These are phyloP conservation scores for Ganoderma lucidum DNA, from an alignment of 1,284 basidiomycete species.

Conservation along the genomic window DNA sequence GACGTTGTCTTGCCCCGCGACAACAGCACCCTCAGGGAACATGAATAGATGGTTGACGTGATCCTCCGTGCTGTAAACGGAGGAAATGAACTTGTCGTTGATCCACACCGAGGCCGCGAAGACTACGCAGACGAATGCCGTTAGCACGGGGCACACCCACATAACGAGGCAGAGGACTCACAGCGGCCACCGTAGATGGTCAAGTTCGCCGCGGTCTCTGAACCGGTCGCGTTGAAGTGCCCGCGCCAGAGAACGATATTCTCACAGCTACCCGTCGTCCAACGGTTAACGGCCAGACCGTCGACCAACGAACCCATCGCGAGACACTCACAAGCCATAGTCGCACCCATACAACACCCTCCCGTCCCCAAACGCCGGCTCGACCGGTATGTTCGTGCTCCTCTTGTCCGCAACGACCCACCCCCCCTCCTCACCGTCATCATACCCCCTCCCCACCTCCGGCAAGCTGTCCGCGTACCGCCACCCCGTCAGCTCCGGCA, in stretches of 20 bases:
- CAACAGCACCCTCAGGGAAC: constrained; percentile 65
- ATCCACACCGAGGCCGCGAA: constrained; percentile 85
- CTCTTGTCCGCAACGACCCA: constrained; percentile 77
- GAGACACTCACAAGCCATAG: constrained; percentile 72
- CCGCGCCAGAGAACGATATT: constrained; percentile 84
- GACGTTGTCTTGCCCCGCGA: constrained; percentile 67
- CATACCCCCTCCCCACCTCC: constrained; percentile 63
- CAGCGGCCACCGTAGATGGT: constrained; percentile 84
- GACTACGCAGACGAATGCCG: constrained; percentile 44
- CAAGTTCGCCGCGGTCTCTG: constrained; percentile 70
- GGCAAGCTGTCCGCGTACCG: constrained; percentile 77
- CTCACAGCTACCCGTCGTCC: constrained; percentile 67
- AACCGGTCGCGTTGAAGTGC: constrained; percentile 70
- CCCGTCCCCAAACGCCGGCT: constrained; percentile 76
- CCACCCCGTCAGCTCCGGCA: constrained; percentile 64
- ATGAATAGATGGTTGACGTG: constrained; percentile 72
- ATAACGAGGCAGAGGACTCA: constrained; percentile 39
- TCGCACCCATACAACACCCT: constrained; percentile 81
- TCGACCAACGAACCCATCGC: neutral
- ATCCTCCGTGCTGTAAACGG: constrained; percentile 68
- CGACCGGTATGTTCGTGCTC: constrained; percentile 74
- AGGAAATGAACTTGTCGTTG: constrained; percentile 75
- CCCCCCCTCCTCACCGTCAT: constrained; percentile 50
- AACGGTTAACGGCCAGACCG: neutral
- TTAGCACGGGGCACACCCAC: neutral